phyloP scores from a whole-genome alignment of 139 green algal genomes.

The Chlamydomonas sphaeroides region DNA sequence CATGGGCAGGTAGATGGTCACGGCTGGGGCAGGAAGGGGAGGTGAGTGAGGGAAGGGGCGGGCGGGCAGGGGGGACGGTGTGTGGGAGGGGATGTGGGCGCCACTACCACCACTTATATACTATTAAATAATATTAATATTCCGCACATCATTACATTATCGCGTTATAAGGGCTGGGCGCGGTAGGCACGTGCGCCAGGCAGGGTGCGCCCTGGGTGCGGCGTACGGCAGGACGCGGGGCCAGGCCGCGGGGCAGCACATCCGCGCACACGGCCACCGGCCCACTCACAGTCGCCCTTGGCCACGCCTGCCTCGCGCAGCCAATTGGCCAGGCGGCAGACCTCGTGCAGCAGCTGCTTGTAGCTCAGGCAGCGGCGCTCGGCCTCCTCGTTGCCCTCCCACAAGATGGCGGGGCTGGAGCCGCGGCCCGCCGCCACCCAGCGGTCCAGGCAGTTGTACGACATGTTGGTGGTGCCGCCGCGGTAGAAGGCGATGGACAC shows the following conservation, averaged over 20 bases:
- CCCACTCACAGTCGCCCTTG: conserved; percentile 73
- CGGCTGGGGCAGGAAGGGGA: conserved; percentile 45
- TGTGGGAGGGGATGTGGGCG: too few relatives aligned
- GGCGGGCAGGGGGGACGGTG: not conserved
- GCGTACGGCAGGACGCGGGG: too few relatives aligned
- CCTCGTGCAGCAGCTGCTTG: conserved; percentile 70
- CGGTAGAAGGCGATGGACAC: conserved; percentile 79
- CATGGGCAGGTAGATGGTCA: conserved; percentile 98
- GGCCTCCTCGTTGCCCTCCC: conserved; percentile 72
- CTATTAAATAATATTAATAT: too few relatives aligned
- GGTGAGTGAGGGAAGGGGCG: too few relatives aligned
- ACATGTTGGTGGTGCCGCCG: conserved; percentile 82
- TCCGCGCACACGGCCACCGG: too few relatives aligned
- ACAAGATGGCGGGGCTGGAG: conserved; percentile 73
- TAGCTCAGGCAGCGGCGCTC: conserved; percentile 75
- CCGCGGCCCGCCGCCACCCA: conserved; percentile 66
- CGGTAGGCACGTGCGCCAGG: too few relatives aligned
- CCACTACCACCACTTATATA: too few relatives aligned
- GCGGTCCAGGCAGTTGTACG: conserved; percentile 88
- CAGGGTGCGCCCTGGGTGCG: too few relatives aligned
- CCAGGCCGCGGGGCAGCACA: too few relatives aligned
- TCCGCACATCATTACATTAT: too few relatives aligned
- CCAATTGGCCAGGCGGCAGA: conserved; percentile 59
- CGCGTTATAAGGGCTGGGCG: too few relatives aligned
- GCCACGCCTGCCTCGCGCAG: conserved; percentile 83